Percentiles rank a stretch among this genome's conserved stretches.
Conservation (phyloP, 345 rosid species). For the Hypericum androsaemum region DNA sequence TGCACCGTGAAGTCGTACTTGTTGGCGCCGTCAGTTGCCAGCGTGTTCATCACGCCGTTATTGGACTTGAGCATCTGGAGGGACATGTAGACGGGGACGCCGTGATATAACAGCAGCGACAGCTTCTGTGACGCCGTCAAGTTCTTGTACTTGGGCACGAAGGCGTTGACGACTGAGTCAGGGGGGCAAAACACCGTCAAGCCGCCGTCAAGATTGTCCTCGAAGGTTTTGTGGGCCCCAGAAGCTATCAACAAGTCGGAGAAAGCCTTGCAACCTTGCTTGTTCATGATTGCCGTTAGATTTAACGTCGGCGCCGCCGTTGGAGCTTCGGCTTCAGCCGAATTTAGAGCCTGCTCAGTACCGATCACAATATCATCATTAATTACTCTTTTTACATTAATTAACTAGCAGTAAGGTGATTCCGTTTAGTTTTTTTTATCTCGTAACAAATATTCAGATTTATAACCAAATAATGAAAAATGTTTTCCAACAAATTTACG, state of each 20-base stretch:
- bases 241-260: conserved; percentile 14
- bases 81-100: conserved; percentile 21
- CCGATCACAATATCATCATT: too few relatives aligned
- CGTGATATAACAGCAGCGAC: conserved; percentile 20
- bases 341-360: conserved; percentile 13
- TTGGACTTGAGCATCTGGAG: conserved; percentile 22
- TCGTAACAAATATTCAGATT: too few relatives aligned
- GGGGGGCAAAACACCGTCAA: conserved; percentile 25
- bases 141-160: conserved; percentile 24
- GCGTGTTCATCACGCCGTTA: conserved; percentile 21
- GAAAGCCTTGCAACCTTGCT: conserved; percentile 23
- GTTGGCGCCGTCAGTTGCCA: conserved; percentile 23
- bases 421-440: too few relatives aligned
- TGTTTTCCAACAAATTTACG: too few relatives aligned
- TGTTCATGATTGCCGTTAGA: conserved; percentile 16
- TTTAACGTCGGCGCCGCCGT: conserved; percentile 21
- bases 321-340: conserved; percentile 25
- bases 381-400: too few relatives aligned
- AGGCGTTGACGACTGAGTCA: conserved; percentile 14
- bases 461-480: too few relatives aligned
- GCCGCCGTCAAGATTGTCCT: conserved; percentile 20
- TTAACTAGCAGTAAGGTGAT: too few relatives aligned
- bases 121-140: conserved; percentile 13
- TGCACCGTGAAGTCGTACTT: conserved; percentile 25
- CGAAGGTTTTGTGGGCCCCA: conserved; percentile 16